Percentiles rank a stretch among this genome's conserved stretches.
These are phyloP conservation scores for Paraphaeosphaeria minitans DNA, from an alignment of 2,329 filamentous ascomycete genomes.

Conservation along the genomic window DNA sequence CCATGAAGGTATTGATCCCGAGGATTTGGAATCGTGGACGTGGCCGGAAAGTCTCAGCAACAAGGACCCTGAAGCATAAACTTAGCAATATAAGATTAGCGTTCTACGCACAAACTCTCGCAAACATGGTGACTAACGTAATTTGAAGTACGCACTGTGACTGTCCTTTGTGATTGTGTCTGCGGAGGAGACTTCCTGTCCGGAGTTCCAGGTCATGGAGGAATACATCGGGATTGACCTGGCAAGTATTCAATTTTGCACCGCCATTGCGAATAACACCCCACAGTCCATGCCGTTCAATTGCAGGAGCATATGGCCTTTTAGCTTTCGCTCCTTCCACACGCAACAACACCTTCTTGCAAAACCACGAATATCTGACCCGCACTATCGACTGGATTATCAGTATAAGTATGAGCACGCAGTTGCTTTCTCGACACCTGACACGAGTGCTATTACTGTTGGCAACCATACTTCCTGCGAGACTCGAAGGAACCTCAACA, in stretches of 20 bases:
- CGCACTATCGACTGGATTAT: not conserved
- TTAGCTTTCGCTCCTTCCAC: too few relatives aligned
- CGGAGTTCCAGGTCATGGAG: not conserved
- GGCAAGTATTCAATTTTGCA: not conserved
- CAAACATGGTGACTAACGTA: too few relatives aligned
- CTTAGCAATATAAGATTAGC: not conserved
- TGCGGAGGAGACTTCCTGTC: not conserved
- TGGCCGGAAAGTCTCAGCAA: conserved; percentile 59
- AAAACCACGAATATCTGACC: not conserved
- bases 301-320: too few relatives aligned
- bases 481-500: not conserved
- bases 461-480: not conserved
- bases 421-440: not conserved
- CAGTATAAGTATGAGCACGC: not conserved
- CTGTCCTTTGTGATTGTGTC: too few relatives aligned
- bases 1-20: conserved; percentile 72
- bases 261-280: not conserved
- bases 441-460: not conserved
- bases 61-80: not conserved
- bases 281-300: too few relatives aligned
- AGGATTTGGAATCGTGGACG: conserved; percentile 67
- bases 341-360: not conserved
- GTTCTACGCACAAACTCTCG: not conserved
- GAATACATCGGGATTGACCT: not conserved
- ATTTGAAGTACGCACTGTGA: too few relatives aligned